phyloP scores from a whole-genome alignment of 1,139 yeast species.

The Eremothecium sinecaudum region DNA sequence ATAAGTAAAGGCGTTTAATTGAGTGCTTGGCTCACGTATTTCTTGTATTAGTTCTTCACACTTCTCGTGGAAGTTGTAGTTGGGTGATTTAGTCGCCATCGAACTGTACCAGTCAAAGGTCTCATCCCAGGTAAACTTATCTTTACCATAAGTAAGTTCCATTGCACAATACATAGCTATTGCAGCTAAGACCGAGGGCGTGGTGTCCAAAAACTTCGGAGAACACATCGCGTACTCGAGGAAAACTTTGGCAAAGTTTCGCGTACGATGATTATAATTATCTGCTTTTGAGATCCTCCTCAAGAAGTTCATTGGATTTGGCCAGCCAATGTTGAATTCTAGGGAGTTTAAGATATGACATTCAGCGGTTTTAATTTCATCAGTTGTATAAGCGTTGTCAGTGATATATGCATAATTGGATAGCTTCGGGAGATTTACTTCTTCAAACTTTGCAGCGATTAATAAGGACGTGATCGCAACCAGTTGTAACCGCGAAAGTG shows the following conservation, averaged over 20 bases:
- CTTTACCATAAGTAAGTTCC: constrained; percentile 39
- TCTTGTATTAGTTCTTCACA: constrained; percentile 21
- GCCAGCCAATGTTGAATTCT: constrained; percentile 74
- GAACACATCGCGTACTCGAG: constrained; percentile 76
- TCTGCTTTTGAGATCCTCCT: constrained; percentile 92
- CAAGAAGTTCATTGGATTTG: constrained; percentile 89
- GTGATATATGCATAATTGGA: constrained; percentile 85
- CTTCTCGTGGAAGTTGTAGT: constrained; percentile 16
- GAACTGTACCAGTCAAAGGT: constrained; percentile 82
- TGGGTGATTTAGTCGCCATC: constrained; percentile 36
- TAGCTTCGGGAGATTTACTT: constrained; percentile 84
- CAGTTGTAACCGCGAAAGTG: constrained; percentile 74
- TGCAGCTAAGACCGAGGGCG: constrained; percentile 81
- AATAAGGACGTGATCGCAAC: constrained; percentile 83
- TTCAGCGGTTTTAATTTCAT: constrained; percentile 81
- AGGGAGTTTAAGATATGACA: constrained; percentile 67
- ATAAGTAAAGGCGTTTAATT: constrained; percentile 19
- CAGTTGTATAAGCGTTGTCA: constrained; percentile 72
- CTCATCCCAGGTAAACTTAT: constrained; percentile 52
- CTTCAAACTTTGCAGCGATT: constrained; percentile 94
- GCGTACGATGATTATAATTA: constrained; percentile 78
- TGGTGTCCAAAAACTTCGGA: constrained; percentile 61
- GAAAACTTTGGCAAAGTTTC: constrained; percentile 83
- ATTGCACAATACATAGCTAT: constrained; percentile 89
- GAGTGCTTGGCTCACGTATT: constrained; percentile 23